phyloP scores from a whole-genome alignment of 2,329 filamentous ascomycete genomes.

The Xylaria sp. region DNA sequence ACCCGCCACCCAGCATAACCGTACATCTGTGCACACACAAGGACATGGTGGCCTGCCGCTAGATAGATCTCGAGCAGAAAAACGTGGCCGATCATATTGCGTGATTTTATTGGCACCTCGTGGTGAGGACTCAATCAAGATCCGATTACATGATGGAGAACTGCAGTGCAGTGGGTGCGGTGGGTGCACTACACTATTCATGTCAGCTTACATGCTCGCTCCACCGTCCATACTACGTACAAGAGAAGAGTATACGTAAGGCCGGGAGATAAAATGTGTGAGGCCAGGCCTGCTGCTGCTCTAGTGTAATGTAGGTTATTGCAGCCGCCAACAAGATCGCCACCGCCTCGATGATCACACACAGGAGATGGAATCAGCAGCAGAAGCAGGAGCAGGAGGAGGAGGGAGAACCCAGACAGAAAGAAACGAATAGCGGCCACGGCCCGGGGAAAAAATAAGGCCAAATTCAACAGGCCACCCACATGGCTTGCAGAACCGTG shows the following conservation, averaged over 20 bases:
- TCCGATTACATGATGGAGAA: slow-evolving; percentile 17
- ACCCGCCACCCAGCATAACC: too few species aligned
- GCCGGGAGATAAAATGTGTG: background rate
- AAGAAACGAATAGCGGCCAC: slow-evolving; percentile 11
- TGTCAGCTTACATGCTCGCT: slow-evolving; percentile 10
- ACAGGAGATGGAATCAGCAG: slow-evolving; percentile 13
- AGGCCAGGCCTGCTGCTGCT: too few species aligned
- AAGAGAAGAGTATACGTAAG: background rate
- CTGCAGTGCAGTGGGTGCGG: too few species aligned
- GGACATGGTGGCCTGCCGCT: slow-evolving; percentile 19
- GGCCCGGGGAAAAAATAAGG: slow-evolving; percentile 10
- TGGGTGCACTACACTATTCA: background rate
- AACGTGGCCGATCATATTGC: slow-evolving; percentile 31
- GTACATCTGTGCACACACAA: background rate
- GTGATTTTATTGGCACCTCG: slow-evolving; percentile 23
- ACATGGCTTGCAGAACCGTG: slow-evolving; percentile 30
- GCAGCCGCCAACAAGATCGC: slow-evolving; percentile 6
- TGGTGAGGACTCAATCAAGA: background rate
- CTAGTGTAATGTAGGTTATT: background rate
- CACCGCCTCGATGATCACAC: slow-evolving; percentile 8
- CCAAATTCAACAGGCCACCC: slow-evolving; percentile 28
- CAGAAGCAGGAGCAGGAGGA: too few species aligned
- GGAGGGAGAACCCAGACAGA: background rate
- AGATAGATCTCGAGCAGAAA: slow-evolving; percentile 22
- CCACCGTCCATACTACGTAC: background rate